Evolutionary conservation across 2,329 filamentous ascomycete species (phyloP).

Genomic region (Rhynchosporium secalis): DNA sequence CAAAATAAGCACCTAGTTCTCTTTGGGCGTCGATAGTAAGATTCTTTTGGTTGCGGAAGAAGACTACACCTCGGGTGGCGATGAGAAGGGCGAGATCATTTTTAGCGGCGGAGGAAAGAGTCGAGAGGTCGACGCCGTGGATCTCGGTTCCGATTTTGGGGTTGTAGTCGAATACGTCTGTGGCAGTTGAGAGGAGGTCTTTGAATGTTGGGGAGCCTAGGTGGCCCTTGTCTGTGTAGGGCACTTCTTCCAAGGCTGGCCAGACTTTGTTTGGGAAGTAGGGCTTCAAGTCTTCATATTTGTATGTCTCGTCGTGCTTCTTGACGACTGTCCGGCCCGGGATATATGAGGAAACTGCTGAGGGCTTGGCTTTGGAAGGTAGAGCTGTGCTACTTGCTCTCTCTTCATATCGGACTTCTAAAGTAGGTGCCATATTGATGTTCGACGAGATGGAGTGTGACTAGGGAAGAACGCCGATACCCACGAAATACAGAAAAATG

Average conservation of each 20-base stretch:
- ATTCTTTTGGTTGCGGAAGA: slow-evolving; percentile 56
- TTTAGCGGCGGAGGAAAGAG: slow-evolving; percentile 46
- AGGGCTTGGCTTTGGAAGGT: slow-evolving; percentile 15
- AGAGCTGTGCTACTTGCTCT: slow-evolving; percentile 1
- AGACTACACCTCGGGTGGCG: slow-evolving; percentile 56
- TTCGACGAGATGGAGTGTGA: not conserved
- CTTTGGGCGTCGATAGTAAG: slow-evolving; percentile 55
- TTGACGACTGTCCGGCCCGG: slow-evolving; percentile 50
- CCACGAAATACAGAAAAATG: not conserved
- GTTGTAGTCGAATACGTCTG: slow-evolving; percentile 55
- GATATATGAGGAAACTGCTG: slow-evolving; percentile 24
- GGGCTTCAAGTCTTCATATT: slow-evolving; percentile 53
- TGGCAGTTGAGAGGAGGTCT: slow-evolving; percentile 52
- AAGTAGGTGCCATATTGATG: slow-evolving; percentile 26
- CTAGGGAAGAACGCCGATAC: not conserved
- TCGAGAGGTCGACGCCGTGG: slow-evolving; percentile 32
- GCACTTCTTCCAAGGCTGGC: slow-evolving; percentile 49
- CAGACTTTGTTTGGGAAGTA: slow-evolving; percentile 54
- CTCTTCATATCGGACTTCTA: slow-evolving; percentile 24
- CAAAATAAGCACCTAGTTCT: slow-evolving; percentile 53
- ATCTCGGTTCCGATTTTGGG: slow-evolving; percentile 44
- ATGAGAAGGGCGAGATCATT: slow-evolving; percentile 54
- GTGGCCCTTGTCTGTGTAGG: slow-evolving; percentile 55
- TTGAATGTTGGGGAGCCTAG: slow-evolving; percentile 55
- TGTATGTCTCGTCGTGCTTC: slow-evolving; percentile 50